Conservation (phyloP, 805 yeast genomes). For the Cephaloascus fragrans region DNA sequence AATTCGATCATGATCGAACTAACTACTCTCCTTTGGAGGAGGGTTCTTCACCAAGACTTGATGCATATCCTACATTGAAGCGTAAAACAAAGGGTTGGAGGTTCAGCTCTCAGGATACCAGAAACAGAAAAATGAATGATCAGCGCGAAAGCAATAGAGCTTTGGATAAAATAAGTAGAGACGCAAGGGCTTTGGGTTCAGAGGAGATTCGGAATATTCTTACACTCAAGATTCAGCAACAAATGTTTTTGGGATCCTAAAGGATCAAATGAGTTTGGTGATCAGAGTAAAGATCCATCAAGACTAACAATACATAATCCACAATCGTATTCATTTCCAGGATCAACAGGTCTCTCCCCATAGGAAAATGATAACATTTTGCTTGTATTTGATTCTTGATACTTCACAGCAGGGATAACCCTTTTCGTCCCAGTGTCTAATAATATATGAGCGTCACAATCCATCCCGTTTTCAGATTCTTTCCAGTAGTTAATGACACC, state of each 20-base stretch:
- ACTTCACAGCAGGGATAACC: neutral
- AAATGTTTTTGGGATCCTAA: slow-evolving; percentile 8
- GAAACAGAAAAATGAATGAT: neutral
- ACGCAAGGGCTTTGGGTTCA: slow-evolving; percentile 9
- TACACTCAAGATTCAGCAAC: slow-evolving; percentile 11
- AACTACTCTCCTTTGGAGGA: neutral
- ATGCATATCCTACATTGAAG: neutral
- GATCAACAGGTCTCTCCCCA: neutral
- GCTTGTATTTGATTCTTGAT: neutral
- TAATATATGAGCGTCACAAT: neutral
- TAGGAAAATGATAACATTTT: neutral
- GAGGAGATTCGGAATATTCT: slow-evolving; percentile 12
- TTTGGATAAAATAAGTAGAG: slow-evolving; percentile 1
- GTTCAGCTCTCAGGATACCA: no score
- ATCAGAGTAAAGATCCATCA: no score
- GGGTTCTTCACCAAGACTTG: neutral
- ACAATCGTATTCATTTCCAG: neutral
- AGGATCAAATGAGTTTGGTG: neutral
- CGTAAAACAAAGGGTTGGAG: neutral
- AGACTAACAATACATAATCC: neutral
- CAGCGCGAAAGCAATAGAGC: neutral
- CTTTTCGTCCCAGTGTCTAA: neutral
- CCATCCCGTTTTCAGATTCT: neutral
- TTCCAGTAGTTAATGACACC: slow-evolving; percentile 4
- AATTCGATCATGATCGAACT: neutral